Conservation (phyloP, 1,284 basidiomycete species). For the Ganoderma sinense region DNA sequence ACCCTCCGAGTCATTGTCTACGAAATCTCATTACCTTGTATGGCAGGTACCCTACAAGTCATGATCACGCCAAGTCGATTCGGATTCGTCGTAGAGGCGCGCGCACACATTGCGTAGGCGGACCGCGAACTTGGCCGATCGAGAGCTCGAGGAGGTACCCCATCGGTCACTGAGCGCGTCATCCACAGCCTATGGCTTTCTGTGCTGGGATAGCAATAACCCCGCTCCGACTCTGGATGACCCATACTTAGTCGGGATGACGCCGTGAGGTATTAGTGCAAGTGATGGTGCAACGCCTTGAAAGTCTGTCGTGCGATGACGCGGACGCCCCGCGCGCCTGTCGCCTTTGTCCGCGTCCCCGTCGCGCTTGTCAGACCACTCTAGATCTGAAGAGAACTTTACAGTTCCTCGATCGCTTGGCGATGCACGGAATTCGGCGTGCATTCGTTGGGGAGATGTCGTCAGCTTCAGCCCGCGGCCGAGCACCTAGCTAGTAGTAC, state of each 20-base stretch:
- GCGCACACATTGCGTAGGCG: background rate
- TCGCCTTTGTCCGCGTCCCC: background rate
- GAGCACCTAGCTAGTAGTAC: too few relatives aligned
- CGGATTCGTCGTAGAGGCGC: background rate
- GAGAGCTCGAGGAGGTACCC: slow-evolving; percentile 1
- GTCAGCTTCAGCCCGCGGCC: too few relatives aligned
- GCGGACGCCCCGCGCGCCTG: background rate
- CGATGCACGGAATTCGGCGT: too few relatives aligned
- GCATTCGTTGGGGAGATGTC: background rate
- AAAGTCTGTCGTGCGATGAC: background rate
- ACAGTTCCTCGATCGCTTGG: too few relatives aligned
- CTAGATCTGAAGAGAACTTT: too few relatives aligned
- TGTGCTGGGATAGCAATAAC: background rate
- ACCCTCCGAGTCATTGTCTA: background rate
- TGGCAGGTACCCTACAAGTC: slow-evolving; percentile 4
- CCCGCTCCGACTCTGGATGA: background rate
- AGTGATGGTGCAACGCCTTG: background rate
- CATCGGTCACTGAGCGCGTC: slow-evolving; percentile 2
- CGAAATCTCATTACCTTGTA: background rate
- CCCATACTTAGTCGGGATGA: background rate
- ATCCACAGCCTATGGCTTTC: background rate
- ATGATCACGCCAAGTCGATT: background rate
- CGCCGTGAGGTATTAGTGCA: background rate
- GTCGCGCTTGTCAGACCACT: slow-evolving; percentile 2
- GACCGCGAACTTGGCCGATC: background rate